These are phyloP conservation scores for Ceratocystis papillata DNA, from an alignment of 2,329 filamentous ascomycete species.

Conservation along the genomic window DNA sequence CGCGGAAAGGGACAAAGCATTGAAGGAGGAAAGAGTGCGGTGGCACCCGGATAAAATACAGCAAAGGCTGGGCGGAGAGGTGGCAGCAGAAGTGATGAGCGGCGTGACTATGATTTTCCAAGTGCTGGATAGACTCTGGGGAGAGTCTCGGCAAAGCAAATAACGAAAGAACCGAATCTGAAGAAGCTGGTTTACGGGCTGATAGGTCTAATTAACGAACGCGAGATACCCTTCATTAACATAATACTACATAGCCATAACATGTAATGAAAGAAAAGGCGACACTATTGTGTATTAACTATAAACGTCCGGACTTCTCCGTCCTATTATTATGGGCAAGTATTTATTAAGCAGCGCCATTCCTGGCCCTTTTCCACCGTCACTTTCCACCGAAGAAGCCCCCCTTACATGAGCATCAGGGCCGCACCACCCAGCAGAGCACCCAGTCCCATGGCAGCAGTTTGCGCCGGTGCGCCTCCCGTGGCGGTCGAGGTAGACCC, in stretches of 20 bases:
- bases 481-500: conserved; percentile 28
- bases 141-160: conserved; percentile 14
- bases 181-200: not conserved
- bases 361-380: not conserved
- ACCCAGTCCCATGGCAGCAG: conserved; percentile 37
- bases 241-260: not conserved
- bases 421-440: conserved; percentile 40
- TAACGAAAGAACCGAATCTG: not conserved
- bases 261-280: not conserved
- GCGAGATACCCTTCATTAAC: not conserved
- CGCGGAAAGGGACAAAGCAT: conserved; percentile 37
- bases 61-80: conserved; percentile 64
- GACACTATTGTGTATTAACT: conserved; percentile 2
- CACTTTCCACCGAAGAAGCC: not conserved
- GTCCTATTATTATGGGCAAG: conserved; percentile 5
- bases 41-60: conserved; percentile 99
- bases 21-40: conserved; percentile 77
- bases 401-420: conserved; percentile 35
- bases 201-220: not conserved
- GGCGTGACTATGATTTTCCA: conserved; percentile 86
- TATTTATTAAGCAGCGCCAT: conserved; percentile 1
- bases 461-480: conserved; percentile 30
- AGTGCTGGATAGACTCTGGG: conserved; percentile 64
- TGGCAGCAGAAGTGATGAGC: conserved; percentile 62
- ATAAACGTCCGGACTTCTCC: not conserved